Conservation (phyloP, 108 stramenopile species). For the Aureococcus anophagefferens region DNA sequence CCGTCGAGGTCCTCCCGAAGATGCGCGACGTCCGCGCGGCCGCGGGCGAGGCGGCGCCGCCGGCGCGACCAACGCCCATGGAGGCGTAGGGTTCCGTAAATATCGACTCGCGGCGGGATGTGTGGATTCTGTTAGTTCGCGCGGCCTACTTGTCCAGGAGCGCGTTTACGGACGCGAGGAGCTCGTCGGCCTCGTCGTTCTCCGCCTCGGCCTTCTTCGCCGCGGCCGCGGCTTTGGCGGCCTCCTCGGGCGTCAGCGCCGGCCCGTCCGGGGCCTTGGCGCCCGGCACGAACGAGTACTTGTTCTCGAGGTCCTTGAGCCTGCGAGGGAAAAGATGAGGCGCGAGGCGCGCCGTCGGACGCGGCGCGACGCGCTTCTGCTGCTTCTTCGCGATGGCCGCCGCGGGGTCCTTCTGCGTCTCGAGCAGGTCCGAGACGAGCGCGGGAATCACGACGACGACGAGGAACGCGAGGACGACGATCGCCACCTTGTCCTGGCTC, state of each 20-base stretch:
- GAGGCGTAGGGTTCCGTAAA: too few species aligned
- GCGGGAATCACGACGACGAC: not conserved
- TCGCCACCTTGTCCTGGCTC: not conserved
- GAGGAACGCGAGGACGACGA: not conserved
- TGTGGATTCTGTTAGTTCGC: too few species aligned
- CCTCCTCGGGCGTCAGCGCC: not conserved
- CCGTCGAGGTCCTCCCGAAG: not conserved
- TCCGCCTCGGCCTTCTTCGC: not conserved
- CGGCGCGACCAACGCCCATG: too few species aligned
- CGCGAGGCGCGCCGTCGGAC: too few species aligned
- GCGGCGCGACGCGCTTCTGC: too few species aligned
- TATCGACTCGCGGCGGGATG: too few species aligned
- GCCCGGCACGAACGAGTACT: not conserved
- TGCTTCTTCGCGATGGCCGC: conserved; percentile 1
- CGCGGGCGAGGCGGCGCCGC: too few species aligned
- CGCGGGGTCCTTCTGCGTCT: not conserved
- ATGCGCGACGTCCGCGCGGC: too few species aligned
- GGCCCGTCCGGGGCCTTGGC: not conserved
- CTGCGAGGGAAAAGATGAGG: too few species aligned
- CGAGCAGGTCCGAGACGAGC: not conserved
- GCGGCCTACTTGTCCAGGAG: too few species aligned
- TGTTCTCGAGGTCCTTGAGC: not conserved
- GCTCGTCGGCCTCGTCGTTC: not conserved
- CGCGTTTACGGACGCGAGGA: too few species aligned
- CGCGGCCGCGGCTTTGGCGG: not conserved